phyloP scores from a whole-genome alignment of 176 grass and related monocot genomes.

The Luzula sylvatica region DNA sequence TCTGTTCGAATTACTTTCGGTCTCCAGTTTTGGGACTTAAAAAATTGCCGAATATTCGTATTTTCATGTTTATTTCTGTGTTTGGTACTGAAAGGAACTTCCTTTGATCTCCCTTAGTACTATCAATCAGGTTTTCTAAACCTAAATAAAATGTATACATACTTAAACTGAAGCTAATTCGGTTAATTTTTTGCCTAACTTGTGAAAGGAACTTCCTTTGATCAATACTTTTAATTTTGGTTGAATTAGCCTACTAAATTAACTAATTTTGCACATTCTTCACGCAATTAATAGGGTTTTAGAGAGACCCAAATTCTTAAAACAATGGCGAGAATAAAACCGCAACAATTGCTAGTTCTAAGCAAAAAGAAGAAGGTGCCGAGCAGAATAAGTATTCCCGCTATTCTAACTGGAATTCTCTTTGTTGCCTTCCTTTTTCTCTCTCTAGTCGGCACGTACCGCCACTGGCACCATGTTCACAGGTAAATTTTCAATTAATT shows the following conservation, averaged over 20 bases:
- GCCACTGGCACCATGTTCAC: slow-evolving; percentile 29
- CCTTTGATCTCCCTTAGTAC: no score
- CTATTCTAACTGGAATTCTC: slow-evolving; percentile 44
- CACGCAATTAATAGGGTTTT: background rate
- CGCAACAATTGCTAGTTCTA: slow-evolving; percentile 60
- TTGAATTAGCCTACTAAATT: no score
- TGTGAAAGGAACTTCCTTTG: no score
- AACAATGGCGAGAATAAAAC: slow-evolving; percentile 71
- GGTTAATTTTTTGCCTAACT: no score
- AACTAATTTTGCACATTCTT: background rate
- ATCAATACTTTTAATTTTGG: no score
- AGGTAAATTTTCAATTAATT: slow-evolving; percentile 29
- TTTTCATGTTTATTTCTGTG: background rate
- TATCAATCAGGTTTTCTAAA: no score
- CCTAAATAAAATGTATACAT: no score
- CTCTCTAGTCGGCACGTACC: slow-evolving; percentile 48
- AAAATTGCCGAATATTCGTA: background rate
- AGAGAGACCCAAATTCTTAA: background rate
- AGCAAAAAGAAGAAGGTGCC: slow-evolving; percentile 65
- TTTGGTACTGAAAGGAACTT: background rate
- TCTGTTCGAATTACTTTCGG: background rate
- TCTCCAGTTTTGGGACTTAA: no score
- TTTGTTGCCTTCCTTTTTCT: slow-evolving; percentile 49
- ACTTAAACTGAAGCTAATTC: no score
- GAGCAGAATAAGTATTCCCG: slow-evolving; percentile 46